phyloP scores from a whole-genome alignment of 2,329 filamentous ascomycete species.

The Fusarium caatingaense region DNA sequence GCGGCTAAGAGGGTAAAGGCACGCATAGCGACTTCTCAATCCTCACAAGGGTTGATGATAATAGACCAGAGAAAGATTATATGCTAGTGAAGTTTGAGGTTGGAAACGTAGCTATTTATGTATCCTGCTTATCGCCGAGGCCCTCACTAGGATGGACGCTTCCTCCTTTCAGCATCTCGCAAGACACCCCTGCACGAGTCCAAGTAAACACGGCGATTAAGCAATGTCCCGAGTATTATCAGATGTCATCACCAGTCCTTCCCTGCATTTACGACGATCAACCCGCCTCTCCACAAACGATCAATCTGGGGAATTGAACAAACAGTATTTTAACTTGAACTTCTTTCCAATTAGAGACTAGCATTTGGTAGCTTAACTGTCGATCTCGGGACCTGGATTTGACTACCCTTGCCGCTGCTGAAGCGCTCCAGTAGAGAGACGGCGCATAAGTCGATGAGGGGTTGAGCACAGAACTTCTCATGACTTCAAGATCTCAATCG shows the following conservation, averaged over 20 bases:
- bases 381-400: constrained; percentile 13
- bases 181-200: not conserved
- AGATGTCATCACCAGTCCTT: not conserved
- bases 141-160: not conserved
- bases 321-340: not conserved
- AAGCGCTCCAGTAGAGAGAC: constrained; percentile 35
- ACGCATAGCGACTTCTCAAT: constrained; percentile 8
- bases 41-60: not conserved
- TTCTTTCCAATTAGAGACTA: constrained; percentile 6
- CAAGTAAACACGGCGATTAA: not conserved
- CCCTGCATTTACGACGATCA: not conserved
- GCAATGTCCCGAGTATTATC: not conserved
- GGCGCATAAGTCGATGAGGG: constrained; percentile 35
- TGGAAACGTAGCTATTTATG: not conserved
- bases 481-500: not conserved
- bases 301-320: constrained; percentile 15
- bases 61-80: not conserved
- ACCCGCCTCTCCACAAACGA: not conserved
- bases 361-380: constrained; percentile 10
- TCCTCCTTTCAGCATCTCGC: not conserved
- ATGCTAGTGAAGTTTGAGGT: not conserved
- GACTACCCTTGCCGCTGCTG: constrained; percentile 20
- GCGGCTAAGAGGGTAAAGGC: constrained; percentile 5
- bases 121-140: not conserved
- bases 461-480: not conserved